A percentile compares a stretch with the other conserved stretches of the same genome.
Evolutionary conservation across 768 basidiomycete species (phyloP).

Genomic region (Mycena olivaceomarginata): DNA sequence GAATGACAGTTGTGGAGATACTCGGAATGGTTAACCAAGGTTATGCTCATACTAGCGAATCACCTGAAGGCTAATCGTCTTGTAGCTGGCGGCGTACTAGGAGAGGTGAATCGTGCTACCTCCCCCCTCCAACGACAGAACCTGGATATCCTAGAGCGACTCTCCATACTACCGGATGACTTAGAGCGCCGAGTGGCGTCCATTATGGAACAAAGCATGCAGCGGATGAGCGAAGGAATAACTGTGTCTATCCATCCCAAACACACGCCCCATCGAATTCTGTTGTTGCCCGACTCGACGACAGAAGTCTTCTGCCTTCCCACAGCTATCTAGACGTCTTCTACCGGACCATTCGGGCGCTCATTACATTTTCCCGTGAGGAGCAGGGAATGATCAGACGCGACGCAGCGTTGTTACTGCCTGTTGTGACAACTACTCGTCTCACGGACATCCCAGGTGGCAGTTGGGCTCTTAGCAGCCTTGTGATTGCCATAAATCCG

Average conservation of each 20-base stretch:
- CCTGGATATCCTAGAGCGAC: no score
- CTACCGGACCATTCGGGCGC: neutral
- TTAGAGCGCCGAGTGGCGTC: no score
- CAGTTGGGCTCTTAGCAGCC: conserved; percentile 1
- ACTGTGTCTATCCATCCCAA: neutral
- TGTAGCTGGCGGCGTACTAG: no score
- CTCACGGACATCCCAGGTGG: neutral
- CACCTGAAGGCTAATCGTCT: no score
- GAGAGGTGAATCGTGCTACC: no score
- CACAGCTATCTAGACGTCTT: neutral
- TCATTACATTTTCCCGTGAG: neutral
- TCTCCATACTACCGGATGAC: no score
- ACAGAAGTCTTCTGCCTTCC: neutral
- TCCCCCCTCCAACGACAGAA: no score
- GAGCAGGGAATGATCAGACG: conserved; percentile 6
- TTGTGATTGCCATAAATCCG: neutral
- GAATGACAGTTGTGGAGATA: no score
- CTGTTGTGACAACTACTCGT: conserved; percentile 1
- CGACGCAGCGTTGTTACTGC: conserved; percentile 9
- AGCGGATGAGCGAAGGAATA: neutral
- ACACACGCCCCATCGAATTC: no score
- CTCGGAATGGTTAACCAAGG: no score
- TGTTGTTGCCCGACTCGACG: neutral
- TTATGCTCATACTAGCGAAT: no score
- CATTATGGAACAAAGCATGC: neutral